Evolutionary conservation across 192 early-diverging fungal species (phyloP), one percentile per base, ranked within the genome.

Genomic region (Coemansia asiatica): DNA sequence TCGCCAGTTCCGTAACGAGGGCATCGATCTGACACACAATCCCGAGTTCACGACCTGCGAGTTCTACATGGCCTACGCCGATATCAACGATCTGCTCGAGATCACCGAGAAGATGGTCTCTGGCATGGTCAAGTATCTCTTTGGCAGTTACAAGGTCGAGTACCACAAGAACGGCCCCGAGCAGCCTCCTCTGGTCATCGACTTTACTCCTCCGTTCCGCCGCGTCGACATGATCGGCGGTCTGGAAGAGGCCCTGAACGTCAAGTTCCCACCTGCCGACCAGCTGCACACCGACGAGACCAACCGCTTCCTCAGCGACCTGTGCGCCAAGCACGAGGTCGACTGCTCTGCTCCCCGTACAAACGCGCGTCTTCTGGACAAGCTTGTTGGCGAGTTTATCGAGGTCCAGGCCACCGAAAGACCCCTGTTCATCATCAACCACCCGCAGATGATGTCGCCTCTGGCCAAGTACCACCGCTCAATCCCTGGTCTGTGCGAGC

Each of bases 11-110:
- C 90, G 97, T 72, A 99, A 99, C 83, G 97, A 99, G 76, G 87
- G 88, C 46, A 99, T 99, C 67, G 97, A 99, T 76, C 77, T 96
- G 72, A 98, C 96, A 36, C 97, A 99, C 88, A 99, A 99, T 86
- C 97, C 97, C 61, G 97, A 99, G 83, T 98, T 99, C 85, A 98
- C 97, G 47, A 98, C 95, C 23, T 94, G 91, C 81, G 97, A 99
- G 85, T 98, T 99, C 84, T 98, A 99, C 85, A 96, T 96, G 96
- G 97, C 97, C 18, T 99, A 96, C 76, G 97, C 96, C 33, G 96
- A 99, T 76, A 90, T 97, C 84, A 88, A 91, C 74, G 96, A 99
- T 76, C 74, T 99, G 59, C 92, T 99, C 90, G 89, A 95, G 28
- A 91, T 98, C 70, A 98, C 96, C 63, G 97, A 99, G 76, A 75